Base-by-base conservation (phyloP, 768 basidiomycete genomes). In the Podaxis sp. region DNA sequence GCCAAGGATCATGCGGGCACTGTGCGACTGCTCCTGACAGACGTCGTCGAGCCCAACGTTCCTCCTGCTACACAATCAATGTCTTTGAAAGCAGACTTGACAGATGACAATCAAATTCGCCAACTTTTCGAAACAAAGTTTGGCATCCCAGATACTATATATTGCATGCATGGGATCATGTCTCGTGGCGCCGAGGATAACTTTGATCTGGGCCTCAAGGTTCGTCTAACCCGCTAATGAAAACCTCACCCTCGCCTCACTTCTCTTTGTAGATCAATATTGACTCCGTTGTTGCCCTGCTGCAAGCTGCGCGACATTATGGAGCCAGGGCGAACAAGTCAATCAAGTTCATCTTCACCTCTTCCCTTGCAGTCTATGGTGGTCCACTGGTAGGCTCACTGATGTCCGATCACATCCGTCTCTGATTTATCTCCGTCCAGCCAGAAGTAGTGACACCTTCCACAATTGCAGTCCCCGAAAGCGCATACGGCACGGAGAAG, bases 281-380 rank as follows among this genome's bases (percentile, higher is more conserved):
- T 56, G 84, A 86, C 68, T 86, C 86, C 15, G 80, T 85, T 30
- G 79, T 84, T 41, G 65, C 71, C 4, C 65, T 81, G 20, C 72
- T 82, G 3, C 77, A 82, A 52, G 69, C 73, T 3, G 70, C 80
- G 5, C 76, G 78, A n/a, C 62, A 68, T 40, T 70, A 73, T 46
- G 58, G 68, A 20, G 53, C 40, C 20, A 13, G 48, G 67, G 71
- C 53, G 59, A 64, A 50, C 66, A 63, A 50, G 40, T 13, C 48
- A 67, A 77, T 84, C 67, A 84, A 81, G 66, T 85, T 86, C 74
- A 77, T 87, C 67, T 85, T 85, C 71, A 80, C 85, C 1, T 86
- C 85, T 2, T 84, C 83, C 2, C 73, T 86, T n/a, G 86, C 86
- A 26, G 84, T 87, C 3, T 86, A 85, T 68, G 85, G 85, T 62